Evolutionary conservation across 2,329 filamentous ascomycete species (phyloP).

Genomic region (Penicillium nordicum): DNA sequence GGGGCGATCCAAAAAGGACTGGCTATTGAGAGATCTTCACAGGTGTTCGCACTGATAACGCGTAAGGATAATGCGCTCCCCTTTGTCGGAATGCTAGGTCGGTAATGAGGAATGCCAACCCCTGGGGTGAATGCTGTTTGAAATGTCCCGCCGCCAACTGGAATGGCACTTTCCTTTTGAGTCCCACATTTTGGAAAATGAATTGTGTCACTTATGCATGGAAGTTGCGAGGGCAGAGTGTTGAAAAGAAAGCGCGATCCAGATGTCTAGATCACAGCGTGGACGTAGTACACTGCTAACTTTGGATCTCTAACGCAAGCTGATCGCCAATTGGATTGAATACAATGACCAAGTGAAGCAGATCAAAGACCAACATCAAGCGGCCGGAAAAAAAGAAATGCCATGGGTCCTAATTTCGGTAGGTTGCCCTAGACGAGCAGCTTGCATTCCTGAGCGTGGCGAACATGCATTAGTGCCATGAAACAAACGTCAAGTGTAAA

Average conservation of each 20-base stretch:
- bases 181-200: background rate
- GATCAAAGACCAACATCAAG: background rate
- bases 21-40: background rate
- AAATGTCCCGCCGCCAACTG: constrained; percentile 17
- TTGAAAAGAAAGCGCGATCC: constrained; percentile 6
- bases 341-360: background rate
- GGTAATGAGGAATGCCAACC: constrained; percentile 22
- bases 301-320: background rate
- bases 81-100: constrained; percentile 19
- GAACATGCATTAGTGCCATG: constrained; percentile 1
- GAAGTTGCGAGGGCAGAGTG: constrained; percentile 1
- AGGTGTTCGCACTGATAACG: constrained; percentile 8
- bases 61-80: constrained; percentile 21
- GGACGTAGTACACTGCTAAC: background rate
- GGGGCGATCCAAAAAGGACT: constrained; percentile 7
- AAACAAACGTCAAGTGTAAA: background rate
- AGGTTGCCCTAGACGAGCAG: background rate
- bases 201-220: background rate
- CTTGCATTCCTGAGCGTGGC: constrained; percentile 19
- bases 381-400: background rate
- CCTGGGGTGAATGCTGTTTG: constrained; percentile 17
- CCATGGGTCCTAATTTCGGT: background rate
- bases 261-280: background rate
- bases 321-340: background rate
- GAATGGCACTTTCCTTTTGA: constrained; percentile 13